phyloP scores from a whole-genome alignment of 148 eudicot genomes.

The Hydrangea macrophylla region DNA sequence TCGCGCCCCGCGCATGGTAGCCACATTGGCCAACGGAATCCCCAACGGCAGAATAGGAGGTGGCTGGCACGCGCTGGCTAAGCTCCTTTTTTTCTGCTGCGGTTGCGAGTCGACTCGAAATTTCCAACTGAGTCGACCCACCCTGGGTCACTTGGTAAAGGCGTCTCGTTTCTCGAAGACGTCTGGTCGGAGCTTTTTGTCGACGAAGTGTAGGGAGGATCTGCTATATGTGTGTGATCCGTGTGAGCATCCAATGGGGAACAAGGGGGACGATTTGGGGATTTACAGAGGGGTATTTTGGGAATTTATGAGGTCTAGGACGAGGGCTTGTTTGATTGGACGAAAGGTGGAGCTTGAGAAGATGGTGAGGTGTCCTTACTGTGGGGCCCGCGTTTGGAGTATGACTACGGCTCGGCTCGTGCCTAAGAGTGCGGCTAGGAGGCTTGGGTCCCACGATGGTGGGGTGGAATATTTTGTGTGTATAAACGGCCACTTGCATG shows the following conservation, averaged over 20 bases:
- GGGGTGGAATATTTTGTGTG: constrained; percentile 72
- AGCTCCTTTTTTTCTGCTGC: constrained; percentile 67
- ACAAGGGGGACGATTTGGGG: constrained; percentile 55
- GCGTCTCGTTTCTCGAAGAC: constrained; percentile 79
- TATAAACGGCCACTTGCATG: constrained; percentile 78
- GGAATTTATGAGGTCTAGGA: constrained; percentile 56
- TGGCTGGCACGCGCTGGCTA: constrained; percentile 81
- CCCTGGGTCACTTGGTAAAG: constrained; percentile 56
- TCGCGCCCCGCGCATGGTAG: constrained; percentile 57
- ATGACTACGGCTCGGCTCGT: constrained; percentile 67
- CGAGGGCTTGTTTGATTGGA: constrained; percentile 51
- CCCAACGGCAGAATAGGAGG: constrained; percentile 44
- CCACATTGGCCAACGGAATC: constrained; percentile 34
- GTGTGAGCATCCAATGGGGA: constrained; percentile 56
- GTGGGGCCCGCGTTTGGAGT: constrained; percentile 84
- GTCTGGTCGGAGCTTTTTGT: constrained; percentile 71
- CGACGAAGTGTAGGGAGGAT: constrained; percentile 49
- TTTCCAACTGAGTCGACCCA: constrained; percentile 17
- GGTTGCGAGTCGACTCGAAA: constrained; percentile 57
- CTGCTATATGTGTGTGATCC: constrained; percentile 75
- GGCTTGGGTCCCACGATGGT: constrained; percentile 62
- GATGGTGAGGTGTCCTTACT: constrained; percentile 63
- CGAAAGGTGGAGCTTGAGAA: constrained; percentile 57
- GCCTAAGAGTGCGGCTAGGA: constrained; percentile 57
- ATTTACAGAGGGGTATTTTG: constrained; percentile 67